These are phyloP conservation scores for Nicotiana attenuata DNA, from an alignment of 257 asterid species.

Conservation along the genomic window DNA sequence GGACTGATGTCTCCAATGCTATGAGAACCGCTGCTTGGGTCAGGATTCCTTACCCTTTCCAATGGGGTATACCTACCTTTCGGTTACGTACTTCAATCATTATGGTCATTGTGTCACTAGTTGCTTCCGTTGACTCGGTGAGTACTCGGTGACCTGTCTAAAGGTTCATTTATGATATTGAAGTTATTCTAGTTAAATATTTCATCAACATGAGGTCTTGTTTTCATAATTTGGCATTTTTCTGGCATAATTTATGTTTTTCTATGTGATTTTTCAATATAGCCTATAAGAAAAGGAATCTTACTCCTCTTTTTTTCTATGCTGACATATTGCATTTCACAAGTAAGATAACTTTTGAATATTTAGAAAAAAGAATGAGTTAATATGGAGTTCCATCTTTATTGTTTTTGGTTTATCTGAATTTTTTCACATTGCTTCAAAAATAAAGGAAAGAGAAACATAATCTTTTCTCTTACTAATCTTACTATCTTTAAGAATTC, in stretches of 20 bases:
- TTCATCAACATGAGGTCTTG: background rate
- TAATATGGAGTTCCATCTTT: background rate
- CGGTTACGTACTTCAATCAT: slow-evolving; percentile 77
- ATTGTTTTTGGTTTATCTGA: background rate
- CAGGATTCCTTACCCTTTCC: slow-evolving; percentile 90
- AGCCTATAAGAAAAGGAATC: background rate
- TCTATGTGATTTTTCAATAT: background rate
- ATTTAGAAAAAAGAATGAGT: background rate
- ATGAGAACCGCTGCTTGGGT: slow-evolving; percentile 94
- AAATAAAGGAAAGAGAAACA: background rate
- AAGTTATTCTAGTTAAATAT: background rate
- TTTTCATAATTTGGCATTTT: background rate
- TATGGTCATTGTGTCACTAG: slow-evolving; percentile 72
- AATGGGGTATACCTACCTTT: slow-evolving; percentile 95
- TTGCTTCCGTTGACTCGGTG: slow-evolving; percentile 89
- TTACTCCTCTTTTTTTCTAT: background rate
- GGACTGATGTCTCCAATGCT: slow-evolving; percentile 95
- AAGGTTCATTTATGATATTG: background rate
- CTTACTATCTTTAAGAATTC: background rate
- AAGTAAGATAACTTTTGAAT: background rate
- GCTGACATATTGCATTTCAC: background rate
- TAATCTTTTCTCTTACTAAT: background rate
- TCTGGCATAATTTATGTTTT: background rate
- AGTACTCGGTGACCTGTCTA: slow-evolving; percentile 27
- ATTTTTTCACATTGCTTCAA: background rate